These are phyloP conservation scores for Wickerhamomyces sp. DNA, from an alignment of 1,139 yeast species.

Conservation along the genomic window DNA sequence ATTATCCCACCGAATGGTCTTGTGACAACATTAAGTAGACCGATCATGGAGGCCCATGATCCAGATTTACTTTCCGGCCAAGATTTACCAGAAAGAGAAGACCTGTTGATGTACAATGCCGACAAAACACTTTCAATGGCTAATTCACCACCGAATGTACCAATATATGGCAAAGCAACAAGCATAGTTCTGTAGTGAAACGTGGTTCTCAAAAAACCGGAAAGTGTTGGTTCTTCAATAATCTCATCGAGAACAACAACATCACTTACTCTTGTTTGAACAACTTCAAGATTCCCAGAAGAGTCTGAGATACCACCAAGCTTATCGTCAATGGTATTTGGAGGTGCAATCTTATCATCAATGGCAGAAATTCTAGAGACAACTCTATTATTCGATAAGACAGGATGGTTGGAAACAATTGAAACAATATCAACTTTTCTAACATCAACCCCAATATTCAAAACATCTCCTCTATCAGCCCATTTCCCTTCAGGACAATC, in stretches of 20 bases:
- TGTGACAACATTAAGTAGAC: conserved; percentile 29
- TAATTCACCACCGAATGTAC: conserved; percentile 31
- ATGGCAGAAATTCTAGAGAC: background rate
- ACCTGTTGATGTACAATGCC: conserved; percentile 21
- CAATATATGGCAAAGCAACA: conserved; percentile 26
- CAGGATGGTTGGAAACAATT: conserved; percentile 14
- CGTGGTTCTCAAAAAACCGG: conserved; percentile 16
- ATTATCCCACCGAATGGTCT: conserved; percentile 30
- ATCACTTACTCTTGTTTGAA: conserved; percentile 16
- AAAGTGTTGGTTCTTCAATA: conserved; percentile 26
- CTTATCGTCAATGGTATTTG: background rate
- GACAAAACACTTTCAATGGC: conserved; percentile 31
- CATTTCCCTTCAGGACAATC: conserved; percentile 33
- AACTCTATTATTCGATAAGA: conserved; percentile 3
- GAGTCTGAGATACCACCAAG: background rate
- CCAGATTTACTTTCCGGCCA: conserved; percentile 28
- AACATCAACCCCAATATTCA: conserved; percentile 23
- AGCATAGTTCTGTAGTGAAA: conserved; percentile 28
- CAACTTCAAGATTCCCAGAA: conserved; percentile 4
- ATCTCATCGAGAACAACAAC: conserved; percentile 22
- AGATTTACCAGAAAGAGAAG: conserved; percentile 7
- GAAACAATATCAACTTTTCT: conserved; percentile 18
- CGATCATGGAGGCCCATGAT: conserved; percentile 33
- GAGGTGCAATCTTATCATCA: conserved; percentile 4
- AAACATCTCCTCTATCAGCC: conserved; percentile 26